Percentiles rank a stretch among this genome's conserved stretches.
Evolutionary conservation across 768 basidiomycete genomes (phyloP).

Genomic region (Boletus tylopilopsis): DNA sequence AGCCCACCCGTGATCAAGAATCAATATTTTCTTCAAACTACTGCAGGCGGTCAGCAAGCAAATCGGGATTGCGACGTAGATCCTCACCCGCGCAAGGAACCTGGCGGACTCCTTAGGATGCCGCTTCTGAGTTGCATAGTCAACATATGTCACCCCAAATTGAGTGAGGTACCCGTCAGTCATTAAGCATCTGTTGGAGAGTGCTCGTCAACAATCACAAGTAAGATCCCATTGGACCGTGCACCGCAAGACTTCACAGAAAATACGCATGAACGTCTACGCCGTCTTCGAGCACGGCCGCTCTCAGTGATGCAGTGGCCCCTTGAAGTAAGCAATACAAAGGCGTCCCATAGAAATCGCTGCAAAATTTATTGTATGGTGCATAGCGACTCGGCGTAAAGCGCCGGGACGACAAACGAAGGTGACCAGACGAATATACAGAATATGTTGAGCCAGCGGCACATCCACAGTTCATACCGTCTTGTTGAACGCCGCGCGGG

Average conservation of each 20-base stretch:
- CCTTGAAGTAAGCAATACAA: slow-evolving; percentile 65
- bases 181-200: neutral
- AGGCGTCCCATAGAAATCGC: too few relatives aligned
- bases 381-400: too few relatives aligned
- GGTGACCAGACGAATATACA: too few relatives aligned
- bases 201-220: neutral
- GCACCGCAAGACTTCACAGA: slow-evolving; percentile 42
- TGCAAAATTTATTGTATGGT: too few relatives aligned
- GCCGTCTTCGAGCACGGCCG: slow-evolving; percentile 58
- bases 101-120: slow-evolving; percentile 61
- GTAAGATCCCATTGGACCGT: neutral
- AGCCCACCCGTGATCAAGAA: too few relatives aligned
- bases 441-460: too few relatives aligned
- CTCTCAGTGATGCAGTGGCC: slow-evolving; percentile 51
- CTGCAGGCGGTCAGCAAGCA: slow-evolving; percentile 6
- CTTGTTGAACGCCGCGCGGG: too few relatives aligned
- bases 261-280: slow-evolving; percentile 63
- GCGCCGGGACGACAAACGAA: too few relatives aligned
- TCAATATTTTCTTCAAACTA: slow-evolving; percentile 32
- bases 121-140: slow-evolving; percentile 64
- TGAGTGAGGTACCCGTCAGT: slow-evolving; percentile 67
- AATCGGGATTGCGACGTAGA: neutral
- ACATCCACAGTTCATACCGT: too few relatives aligned
- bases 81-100: slow-evolving; percentile 50
- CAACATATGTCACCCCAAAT: slow-evolving; percentile 70